Conservation (phyloP, 2,329 filamentous ascomycete genomes). For the Apiospora koreana region DNA sequence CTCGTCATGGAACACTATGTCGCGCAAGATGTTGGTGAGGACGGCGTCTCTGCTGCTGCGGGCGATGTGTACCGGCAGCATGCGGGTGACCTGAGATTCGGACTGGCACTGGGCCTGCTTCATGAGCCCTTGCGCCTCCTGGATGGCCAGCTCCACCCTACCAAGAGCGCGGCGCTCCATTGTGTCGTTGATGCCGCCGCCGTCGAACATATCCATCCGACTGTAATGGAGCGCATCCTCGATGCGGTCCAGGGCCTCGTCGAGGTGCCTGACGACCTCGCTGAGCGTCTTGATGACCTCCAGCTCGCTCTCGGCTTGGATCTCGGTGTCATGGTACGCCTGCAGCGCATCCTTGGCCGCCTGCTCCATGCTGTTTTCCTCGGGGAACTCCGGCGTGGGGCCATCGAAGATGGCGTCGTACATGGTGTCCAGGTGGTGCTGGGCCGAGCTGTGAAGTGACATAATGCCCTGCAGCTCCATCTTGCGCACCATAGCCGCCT, state of each 20-base stretch:
- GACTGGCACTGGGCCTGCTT: slow-evolving; percentile 42
- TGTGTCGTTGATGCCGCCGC: slow-evolving; percentile 48
- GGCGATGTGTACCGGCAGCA: slow-evolving; percentile 45
- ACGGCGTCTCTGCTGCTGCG: slow-evolving; percentile 49
- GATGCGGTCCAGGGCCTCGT: slow-evolving; percentile 31
- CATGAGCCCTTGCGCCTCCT: slow-evolving; percentile 41
- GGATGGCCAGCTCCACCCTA: slow-evolving; percentile 44
- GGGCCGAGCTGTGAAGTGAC: slow-evolving; percentile 39
- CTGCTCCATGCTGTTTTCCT: slow-evolving; percentile 51
- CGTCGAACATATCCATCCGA: slow-evolving; percentile 48
- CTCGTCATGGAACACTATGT: slow-evolving; percentile 53
- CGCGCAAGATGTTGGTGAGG: slow-evolving; percentile 57
- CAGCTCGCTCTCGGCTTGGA: slow-evolving; percentile 39
- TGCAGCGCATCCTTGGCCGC: slow-evolving; percentile 34
- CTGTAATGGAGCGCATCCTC: slow-evolving; percentile 36
- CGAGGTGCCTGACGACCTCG: slow-evolving; percentile 39
- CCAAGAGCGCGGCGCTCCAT: slow-evolving; percentile 54
- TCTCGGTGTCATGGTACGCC: slow-evolving; percentile 39
- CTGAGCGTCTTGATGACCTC: slow-evolving; percentile 42
- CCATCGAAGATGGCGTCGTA: slow-evolving; percentile 57
- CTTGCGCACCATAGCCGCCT: slow-evolving; percentile 39
- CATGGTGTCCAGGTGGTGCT: slow-evolving; percentile 49
- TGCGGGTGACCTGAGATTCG: slow-evolving; percentile 34
- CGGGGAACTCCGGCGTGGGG: slow-evolving; percentile 51
- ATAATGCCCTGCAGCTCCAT: slow-evolving; percentile 37